Percentiles rank a stretch among this genome's conserved stretches.
Conservation (phyloP, 495 filamentous ascomycete species). For the Penicillium maclennaniae region DNA sequence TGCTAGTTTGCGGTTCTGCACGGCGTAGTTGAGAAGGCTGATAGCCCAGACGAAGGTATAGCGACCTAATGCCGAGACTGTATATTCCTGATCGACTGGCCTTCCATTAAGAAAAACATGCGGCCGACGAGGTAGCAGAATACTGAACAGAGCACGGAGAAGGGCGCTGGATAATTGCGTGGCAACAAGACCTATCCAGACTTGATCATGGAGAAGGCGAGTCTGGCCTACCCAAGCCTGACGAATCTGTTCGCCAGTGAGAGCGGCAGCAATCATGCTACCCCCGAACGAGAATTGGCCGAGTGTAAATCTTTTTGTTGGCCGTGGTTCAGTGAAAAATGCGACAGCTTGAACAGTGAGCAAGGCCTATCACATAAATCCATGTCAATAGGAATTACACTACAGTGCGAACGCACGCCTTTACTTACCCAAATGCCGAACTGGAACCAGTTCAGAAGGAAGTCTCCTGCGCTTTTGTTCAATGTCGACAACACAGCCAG, state of each 20-base stretch:
- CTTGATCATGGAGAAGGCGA: not conserved
- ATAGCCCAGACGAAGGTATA: conserved; percentile 64
- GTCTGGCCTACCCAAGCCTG: conserved; percentile 14
- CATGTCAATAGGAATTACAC: not conserved
- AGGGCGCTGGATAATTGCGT: conserved; percentile 23
- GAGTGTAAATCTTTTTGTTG: conserved; percentile 27
- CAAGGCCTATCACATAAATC: conserved; percentile 14
- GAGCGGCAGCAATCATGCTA: conserved; percentile 20
- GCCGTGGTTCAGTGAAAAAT: conserved; percentile 33
- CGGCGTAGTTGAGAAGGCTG: conserved; percentile 48
- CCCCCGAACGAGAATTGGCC: conserved; percentile 29
- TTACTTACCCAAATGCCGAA: conserved; percentile 36
- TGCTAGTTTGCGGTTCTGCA: conserved; percentile 53
- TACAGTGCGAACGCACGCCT: not conserved
- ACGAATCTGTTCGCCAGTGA: conserved; percentile 17
- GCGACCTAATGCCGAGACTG: conserved; percentile 55
- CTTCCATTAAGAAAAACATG: conserved; percentile 55
- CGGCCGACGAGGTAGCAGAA: conserved; percentile 61
- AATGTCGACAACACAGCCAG: conserved; percentile 23
- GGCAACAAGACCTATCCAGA: conserved; percentile 18
- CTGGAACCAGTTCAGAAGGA: conserved; percentile 30
- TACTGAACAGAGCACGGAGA: conserved; percentile 28
- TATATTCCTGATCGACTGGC: conserved; percentile 61
- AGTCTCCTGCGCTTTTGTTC: not conserved
- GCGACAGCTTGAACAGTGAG: conserved; percentile 31